Percentiles rank a stretch among this genome's conserved stretches.
Evolutionary conservation across 139 green algal species (phyloP).

Genomic region (Chlorella sp.): DNA sequence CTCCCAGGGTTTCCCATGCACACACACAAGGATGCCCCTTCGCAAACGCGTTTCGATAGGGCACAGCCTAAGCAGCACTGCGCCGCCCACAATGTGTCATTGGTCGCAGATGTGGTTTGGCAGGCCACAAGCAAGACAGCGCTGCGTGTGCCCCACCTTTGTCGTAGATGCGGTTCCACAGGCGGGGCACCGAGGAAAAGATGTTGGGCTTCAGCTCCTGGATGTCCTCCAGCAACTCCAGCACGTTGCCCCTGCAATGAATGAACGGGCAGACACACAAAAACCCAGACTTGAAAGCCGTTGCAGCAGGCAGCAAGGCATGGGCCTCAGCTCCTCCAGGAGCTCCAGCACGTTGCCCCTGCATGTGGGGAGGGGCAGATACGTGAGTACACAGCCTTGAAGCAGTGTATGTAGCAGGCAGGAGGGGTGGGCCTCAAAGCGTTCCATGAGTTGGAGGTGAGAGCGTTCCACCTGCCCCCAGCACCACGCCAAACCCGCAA

Average conservation of each 20-base stretch:
- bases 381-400: no score
- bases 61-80: no score
- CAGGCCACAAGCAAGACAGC: not conserved
- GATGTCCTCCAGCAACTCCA: conserved; percentile 67
- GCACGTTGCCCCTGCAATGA: conserved; percentile 76
- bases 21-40: no score
- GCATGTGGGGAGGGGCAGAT: not conserved
- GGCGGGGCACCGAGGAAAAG: conserved; percentile 90
- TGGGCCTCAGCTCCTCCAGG: conserved; percentile 69
- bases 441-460: not conserved
- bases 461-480: no score
- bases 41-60: no score
- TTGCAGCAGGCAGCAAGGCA: conserved; percentile 13
- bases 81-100: no score
- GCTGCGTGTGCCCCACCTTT: conserved; percentile 65
- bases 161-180: conserved; percentile 99
- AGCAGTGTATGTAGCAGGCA: not conserved
- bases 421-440: not conserved
- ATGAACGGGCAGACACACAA: not conserved
- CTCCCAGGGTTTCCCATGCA: no score
- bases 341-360: conserved; percentile 86
- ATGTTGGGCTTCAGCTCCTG: conserved; percentile 75
- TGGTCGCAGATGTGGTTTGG: no score
- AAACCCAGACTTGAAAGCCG: no score
- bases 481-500: no score